Conservation (phyloP, 257 asterid genomes). For the Leonotis leonurus region DNA sequence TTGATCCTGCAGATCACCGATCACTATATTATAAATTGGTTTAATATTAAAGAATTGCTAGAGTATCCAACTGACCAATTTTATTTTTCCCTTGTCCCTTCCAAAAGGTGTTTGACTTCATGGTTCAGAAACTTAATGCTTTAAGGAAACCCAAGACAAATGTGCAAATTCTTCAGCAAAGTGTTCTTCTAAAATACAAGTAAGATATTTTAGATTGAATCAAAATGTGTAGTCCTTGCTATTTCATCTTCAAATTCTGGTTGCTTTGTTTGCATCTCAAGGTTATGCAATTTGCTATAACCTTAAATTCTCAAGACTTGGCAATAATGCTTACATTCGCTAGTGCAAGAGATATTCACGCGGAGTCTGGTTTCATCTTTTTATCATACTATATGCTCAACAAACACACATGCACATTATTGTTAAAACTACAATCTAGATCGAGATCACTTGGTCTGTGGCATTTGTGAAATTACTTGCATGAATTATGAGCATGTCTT, state of each 20-base stretch:
- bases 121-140: slow-evolving; percentile 88
- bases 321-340: not conserved
- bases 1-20: too few species aligned
- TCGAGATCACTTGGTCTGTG: not conserved
- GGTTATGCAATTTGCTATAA: not conserved
- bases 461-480: not conserved
- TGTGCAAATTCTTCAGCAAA: slow-evolving; percentile 97
- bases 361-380: not conserved
- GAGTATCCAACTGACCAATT: slow-evolving; percentile 10
- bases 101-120: slow-evolving; percentile 77
- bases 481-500: not conserved
- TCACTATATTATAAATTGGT: too few species aligned
- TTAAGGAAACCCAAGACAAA: slow-evolving; percentile 98
- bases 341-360: not conserved
- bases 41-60: not conserved
- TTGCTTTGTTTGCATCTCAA: slow-evolving; percentile 1
- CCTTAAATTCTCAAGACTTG: not conserved
- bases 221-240: slow-evolving; percentile 2
- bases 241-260: not conserved
- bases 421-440: not conserved
- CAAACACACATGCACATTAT: not conserved
- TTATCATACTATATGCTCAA: not conserved
- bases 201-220: slow-evolving; percentile 32
- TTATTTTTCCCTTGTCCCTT: slow-evolving; percentile 20
- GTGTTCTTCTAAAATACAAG: slow-evolving; percentile 96